phyloP scores from a whole-genome alignment of 139 green algal genomes.

The Zygnema cylindricum region DNA sequence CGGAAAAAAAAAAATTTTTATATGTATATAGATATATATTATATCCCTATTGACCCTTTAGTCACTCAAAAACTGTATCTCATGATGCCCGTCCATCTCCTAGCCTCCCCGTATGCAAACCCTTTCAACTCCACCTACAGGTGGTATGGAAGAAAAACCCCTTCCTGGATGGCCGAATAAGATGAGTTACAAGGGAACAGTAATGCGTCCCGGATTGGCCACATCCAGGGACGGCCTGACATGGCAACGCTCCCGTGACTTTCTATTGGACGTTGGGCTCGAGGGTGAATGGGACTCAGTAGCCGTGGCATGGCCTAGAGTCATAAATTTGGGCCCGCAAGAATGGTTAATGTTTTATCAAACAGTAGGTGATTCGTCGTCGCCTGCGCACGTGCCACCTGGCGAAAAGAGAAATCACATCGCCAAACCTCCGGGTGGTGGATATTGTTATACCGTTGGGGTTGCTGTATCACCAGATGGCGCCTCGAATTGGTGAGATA shows the following conservation, averaged over 20 bases:
- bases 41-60: too few relatives aligned
- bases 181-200: not conserved
- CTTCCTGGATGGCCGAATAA: constrained; percentile 14
- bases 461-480: not conserved
- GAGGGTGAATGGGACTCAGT: constrained; percentile 14
- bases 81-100: not conserved
- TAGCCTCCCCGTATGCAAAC: not conserved
- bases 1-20: too few relatives aligned
- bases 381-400: not conserved
- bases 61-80: not conserved
- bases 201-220: constrained; percentile 17
- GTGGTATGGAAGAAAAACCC: constrained; percentile 9
- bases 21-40: too few relatives aligned
- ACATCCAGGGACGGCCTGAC: constrained; percentile 41
- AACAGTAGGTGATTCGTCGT: constrained; percentile 8
- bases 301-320: constrained; percentile 13
- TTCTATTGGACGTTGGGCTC: not conserved
- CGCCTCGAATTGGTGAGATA: constrained; percentile 16
- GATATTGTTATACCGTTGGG: constrained; percentile 41
- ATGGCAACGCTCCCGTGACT: constrained; percentile 14
- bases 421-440: not conserved
- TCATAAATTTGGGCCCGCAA: not conserved
- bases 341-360: constrained; percentile 42
- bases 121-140: constrained; percentile 12
- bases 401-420: too few relatives aligned